A percentile compares a stretch with the other conserved stretches of the same genome.
These are phyloP conservation scores for Dioscorea dumetorum DNA, from an alignment of 106 monocot genomes.

Conservation along the genomic window DNA sequence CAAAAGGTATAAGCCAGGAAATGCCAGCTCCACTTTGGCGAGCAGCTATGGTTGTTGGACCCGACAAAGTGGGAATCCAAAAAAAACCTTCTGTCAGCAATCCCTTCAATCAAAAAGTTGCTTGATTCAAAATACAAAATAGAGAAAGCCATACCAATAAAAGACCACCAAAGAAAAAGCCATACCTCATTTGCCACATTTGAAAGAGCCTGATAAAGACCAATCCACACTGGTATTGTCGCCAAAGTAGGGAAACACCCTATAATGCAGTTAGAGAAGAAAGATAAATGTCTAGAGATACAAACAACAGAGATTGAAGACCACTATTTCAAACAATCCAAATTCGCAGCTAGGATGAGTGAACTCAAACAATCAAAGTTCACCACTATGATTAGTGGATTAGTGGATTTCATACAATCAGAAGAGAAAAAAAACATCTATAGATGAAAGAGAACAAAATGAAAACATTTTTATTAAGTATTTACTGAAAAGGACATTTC, in stretches of 20 bases:
- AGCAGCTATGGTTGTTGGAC: constrained; percentile 97
- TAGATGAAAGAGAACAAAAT: neutral
- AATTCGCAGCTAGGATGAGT: no score
- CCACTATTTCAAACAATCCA: no score
- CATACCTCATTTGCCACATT: constrained; percentile 97
- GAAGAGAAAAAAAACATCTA: no score
- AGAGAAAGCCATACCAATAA: neutral
- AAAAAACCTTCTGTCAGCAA: constrained; percentile 97
- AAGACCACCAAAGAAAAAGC: neutral
- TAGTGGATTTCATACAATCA: no score
- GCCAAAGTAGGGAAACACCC: constrained; percentile 95
- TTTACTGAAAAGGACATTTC: no score
- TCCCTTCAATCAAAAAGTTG: constrained; percentile 41
- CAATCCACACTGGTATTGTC: constrained; percentile 98
- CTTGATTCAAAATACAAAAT: constrained; percentile 7
- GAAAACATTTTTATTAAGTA: neutral
- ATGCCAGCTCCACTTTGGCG: constrained; percentile 96
- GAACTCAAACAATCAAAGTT: no score
- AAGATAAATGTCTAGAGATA: no score
- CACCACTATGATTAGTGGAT: no score
- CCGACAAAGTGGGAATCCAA: constrained; percentile 93
- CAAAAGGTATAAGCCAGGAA: constrained; percentile 95
- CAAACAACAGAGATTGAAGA: no score
- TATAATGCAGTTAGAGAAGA: constrained; percentile 6
- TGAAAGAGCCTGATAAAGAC: constrained; percentile 96